These are phyloP conservation scores for Bjerkandera adusta DNA, from an alignment of 1,284 basidiomycete species.

Conservation along the genomic window DNA sequence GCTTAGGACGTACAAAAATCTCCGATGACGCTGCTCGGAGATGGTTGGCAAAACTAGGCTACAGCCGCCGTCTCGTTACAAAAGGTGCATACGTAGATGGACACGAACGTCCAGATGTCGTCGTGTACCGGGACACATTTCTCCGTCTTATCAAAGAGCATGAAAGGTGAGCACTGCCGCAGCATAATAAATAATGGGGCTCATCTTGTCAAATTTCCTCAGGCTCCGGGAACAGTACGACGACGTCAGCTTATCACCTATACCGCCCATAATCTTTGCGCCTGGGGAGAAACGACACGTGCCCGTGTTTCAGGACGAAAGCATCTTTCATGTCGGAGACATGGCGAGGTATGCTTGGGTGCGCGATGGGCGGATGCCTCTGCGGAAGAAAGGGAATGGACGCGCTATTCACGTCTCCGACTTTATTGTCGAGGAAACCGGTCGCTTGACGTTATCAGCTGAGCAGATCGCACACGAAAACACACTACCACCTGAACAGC, in stretches of 20 bases:
- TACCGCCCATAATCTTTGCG: not conserved
- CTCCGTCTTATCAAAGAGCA: too few relatives aligned
- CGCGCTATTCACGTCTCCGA: conserved; percentile 26
- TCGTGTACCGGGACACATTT: too few relatives aligned
- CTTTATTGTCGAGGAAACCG: conserved; percentile 25
- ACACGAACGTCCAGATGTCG: conserved; percentile 5
- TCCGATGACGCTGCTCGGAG: conserved; percentile 3
- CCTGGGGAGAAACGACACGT: conserved; percentile 21
- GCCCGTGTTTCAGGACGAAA: conserved; percentile 26
- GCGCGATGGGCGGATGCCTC: conserved; percentile 18
- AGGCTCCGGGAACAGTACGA: too few relatives aligned
- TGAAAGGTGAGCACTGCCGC: too few relatives aligned
- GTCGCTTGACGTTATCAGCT: conserved; percentile 18
- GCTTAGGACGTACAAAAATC: not conserved
- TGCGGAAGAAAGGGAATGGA: conserved; percentile 27
- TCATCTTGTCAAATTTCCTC: too few relatives aligned
- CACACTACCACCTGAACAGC: conserved; percentile 7
- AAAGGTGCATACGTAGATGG: conserved; percentile 3
- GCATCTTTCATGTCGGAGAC: conserved; percentile 23
- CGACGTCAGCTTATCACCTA: too few relatives aligned
- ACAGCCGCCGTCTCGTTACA: conserved; percentile 1
- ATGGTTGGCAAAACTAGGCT: conserved; percentile 5
- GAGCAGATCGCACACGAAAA: conserved; percentile 15
- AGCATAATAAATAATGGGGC: too few relatives aligned
- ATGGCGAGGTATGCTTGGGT: conserved; percentile 20